Evolutionary conservation across 2,329 filamentous ascomycete genomes (phyloP).

Genomic region (Fusarium nanum): DNA sequence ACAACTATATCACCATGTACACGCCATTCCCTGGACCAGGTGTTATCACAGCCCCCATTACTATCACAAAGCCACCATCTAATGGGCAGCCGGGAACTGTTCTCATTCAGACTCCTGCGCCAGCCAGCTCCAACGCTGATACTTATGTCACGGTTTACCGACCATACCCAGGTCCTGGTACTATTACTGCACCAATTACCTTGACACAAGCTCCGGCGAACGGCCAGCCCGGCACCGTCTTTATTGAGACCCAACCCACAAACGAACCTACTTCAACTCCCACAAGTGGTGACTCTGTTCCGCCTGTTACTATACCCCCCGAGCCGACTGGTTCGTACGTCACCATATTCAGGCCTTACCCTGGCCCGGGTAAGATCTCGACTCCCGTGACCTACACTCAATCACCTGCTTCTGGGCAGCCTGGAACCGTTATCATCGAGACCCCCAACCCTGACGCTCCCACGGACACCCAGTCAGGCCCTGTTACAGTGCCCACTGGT

Average conservation of each 20-base stretch:
- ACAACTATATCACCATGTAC: constrained; percentile 33
- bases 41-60: constrained; percentile 23
- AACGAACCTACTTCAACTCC: constrained; percentile 1
- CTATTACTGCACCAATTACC: constrained; percentile 34
- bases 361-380: constrained; percentile 25
- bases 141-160: constrained; percentile 34
- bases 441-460: constrained; percentile 27
- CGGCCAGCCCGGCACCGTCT: constrained; percentile 34
- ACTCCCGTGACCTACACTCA: constrained; percentile 26
- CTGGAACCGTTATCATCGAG: constrained; percentile 34
- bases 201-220: constrained; percentile 30
- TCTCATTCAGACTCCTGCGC: constrained; percentile 30
- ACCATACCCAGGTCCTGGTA: constrained; percentile 29
- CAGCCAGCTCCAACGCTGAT: constrained; percentile 20
- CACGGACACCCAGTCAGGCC: constrained; percentile 22
- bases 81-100: constrained; percentile 29
- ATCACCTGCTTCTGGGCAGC: constrained; percentile 20
- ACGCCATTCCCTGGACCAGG: constrained; percentile 33
- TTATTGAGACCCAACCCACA: constrained; percentile 30
- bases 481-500: constrained; percentile 21
- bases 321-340: constrained; percentile 28
- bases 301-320: constrained; percentile 27
- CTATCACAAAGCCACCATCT: constrained; percentile 27
- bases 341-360: constrained; percentile 30
- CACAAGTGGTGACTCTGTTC: neutral